Percentiles rank a stretch among this genome's conserved stretches.
Conservation (phyloP, 2,329 filamentous ascomycete genomes). For the Aspergillus aculeatus region DNA sequence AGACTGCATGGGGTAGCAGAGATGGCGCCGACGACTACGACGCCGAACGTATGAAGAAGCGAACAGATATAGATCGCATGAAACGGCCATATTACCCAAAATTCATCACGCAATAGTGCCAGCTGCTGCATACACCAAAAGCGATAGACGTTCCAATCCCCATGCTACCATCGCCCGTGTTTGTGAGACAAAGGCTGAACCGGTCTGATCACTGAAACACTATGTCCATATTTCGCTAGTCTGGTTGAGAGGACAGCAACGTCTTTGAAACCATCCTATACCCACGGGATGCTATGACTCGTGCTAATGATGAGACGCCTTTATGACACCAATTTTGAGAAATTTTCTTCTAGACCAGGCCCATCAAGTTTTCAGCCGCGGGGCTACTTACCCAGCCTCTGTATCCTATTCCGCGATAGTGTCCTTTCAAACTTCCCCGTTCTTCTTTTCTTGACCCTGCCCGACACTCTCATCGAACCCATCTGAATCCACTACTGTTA, state of each 20-base stretch:
- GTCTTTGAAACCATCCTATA: neutral
- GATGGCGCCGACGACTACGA: constrained; percentile 87
- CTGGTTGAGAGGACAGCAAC: neutral
- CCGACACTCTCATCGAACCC: neutral
- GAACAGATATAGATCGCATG: constrained; percentile 35
- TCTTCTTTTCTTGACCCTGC: neutral
- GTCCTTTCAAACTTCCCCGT: neutral
- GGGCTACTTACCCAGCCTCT: neutral
- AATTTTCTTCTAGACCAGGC: neutral
- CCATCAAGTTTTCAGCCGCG: neutral
- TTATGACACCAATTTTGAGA: constrained; percentile 10
- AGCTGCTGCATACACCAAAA: constrained; percentile 7
- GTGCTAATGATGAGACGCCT: constrained; percentile 15
- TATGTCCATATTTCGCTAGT: neutral
- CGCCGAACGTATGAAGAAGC: constrained; percentile 62
- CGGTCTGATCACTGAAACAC: neutral
- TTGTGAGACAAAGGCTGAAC: neutral
- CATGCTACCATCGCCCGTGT: neutral
- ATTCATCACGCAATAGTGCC: constrained; percentile 30
- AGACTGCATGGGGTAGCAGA: constrained; percentile 96
- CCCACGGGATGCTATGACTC: neutral
- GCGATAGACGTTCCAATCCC: neutral
- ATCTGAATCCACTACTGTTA: neutral
- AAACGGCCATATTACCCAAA: constrained; percentile 35
- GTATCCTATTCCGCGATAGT: neutral